Evolutionary conservation across 2,329 filamentous ascomycete species (phyloP), one percentile per base, ranked within the genome.

Genomic region (Beauveria caledonica): DNA sequence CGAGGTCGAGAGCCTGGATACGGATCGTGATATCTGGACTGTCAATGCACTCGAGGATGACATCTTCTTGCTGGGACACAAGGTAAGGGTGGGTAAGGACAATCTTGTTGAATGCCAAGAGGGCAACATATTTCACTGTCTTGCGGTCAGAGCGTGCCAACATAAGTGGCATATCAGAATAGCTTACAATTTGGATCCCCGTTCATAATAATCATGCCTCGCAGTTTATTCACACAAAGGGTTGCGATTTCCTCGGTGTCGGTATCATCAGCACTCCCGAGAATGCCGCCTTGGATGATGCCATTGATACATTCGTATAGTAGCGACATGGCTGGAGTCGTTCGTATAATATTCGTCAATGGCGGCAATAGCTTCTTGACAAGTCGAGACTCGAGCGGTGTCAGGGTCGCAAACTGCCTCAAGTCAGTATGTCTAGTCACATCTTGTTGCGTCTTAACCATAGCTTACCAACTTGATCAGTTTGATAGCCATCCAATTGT

Each of bases 401-500:
- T 97, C 63, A 99, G 77, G 1, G 91, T 95, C 48, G 94, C 93
- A 80, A 99, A 99, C 89, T 95, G 68, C 1, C 19, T 3, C 9
- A 33, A 36, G n/a, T 66, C 27, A 68, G 62, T 46, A 42, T 27
- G 33, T 39, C 7, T 15, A 11, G 21, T 21, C n/a, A 15, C 55
- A 25, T 39, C 11, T 19, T 19, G 2, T 5, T n/a, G n/a, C 25
- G 21, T 5, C 21, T 4, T 11, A 17, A n/a, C 10, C 1, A 23
- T 11, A 33, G 10, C 33, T 36, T 73, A 93, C 90, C 64, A 99
- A 82, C 76, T 99, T 99, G 72, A 99, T 97, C 64, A 99, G 85
- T 73, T 99, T 99, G 71, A 99, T 99, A 62, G 92, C 92, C 93
- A 99, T 97, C 94, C 94, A 99, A 74, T 99, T 99, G 74, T 99